Evolutionary conservation across 352 stramenopile species (phyloP), one percentile per base, ranked within the genome.

Genomic region (Phytopythium vexans): DNA sequence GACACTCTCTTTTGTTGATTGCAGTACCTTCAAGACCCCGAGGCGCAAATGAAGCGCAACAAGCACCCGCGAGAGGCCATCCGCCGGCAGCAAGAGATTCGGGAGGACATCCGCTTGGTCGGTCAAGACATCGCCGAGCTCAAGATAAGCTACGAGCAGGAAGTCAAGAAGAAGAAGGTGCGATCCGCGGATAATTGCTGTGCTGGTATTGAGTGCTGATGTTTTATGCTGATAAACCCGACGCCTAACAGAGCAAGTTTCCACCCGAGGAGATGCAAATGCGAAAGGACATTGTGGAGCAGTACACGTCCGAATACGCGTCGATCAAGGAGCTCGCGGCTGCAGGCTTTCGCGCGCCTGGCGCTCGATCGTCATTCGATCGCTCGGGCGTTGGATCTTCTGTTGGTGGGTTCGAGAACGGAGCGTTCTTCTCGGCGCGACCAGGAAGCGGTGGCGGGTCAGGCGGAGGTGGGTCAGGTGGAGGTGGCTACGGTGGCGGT

Each of bases 131-230:
- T 93, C 49, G 74, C 72, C 41, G 82, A 92, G 56, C 75, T 92
- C 45, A 80, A 73, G 49, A 63, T 64, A 4, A 88, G 73, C 36
- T 87, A 86, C 54, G 80, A 92, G 45, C 66, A 76, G 16, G 82
- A 92, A 54, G 60, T 69, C 43, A 90, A 90, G 58, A 92, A 94
- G 74, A 92, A 88, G 51, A 92, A 90, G 69, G 83, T 88, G 14
- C 9, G 41, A 39, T 7, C 35, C 15, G 21, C 35, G 3, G 35
- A 34, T 41, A 9, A 49, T 8, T 55, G 15, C 8, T 36, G 8
- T 3, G 35, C 1, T 11, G 16, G 32, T 37, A 38, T 43, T 52
- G 39, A 11, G 39, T 43, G 8, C 6, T 43, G 39, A 27, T 2
- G 39, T 12, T 15, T 15, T 8, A 11, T 43, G 39, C 12, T 14